Percentiles rank a stretch among this genome's conserved stretches.
These are phyloP conservation scores for Colletotrichum lini DNA, from an alignment of 2,329 filamentous ascomycete genomes.

Conservation along the genomic window DNA sequence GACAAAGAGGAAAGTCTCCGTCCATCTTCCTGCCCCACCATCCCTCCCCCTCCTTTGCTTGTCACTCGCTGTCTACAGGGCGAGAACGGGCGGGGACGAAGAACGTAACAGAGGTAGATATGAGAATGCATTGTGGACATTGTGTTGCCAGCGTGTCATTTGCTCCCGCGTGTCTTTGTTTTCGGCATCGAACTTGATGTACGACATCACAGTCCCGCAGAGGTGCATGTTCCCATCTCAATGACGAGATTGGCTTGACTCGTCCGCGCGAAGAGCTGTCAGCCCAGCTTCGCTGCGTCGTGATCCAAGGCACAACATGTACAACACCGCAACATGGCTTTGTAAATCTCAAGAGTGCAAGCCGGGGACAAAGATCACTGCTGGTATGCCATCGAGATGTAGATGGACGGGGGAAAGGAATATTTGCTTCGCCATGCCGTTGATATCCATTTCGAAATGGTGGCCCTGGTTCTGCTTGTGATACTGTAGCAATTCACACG, in stretches of 20 bases:
- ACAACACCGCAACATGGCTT: neutral
- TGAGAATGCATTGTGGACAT: neutral
- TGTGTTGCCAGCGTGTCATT: too few species aligned
- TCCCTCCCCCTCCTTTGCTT: neutral
- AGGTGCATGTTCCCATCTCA: slow-evolving; percentile 15
- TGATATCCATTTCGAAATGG: slow-evolving; percentile 8
- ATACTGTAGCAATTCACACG: neutral
- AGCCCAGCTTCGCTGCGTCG: slow-evolving; percentile 27
- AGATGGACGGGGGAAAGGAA: neutral
- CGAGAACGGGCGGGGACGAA: neutral
- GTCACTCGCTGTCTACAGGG: neutral
- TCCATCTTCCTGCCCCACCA: neutral
- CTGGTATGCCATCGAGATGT: neutral
- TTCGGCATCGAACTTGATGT: neutral
- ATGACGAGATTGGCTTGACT: slow-evolving; percentile 26
- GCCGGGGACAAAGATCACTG: slow-evolving; percentile 15
- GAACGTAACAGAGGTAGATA: neutral
- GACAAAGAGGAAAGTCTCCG: neutral
- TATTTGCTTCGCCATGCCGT: slow-evolving; percentile 7
- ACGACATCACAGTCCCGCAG: neutral
- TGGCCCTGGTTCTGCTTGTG: slow-evolving; percentile 16
- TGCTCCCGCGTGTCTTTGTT: neutral
- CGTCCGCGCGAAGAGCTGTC: slow-evolving; percentile 20
- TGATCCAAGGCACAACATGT: neutral
- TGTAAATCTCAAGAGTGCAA: neutral